A percentile compares a stretch with the other conserved stretches of the same genome.
These are phyloP conservation scores for Sherardia arvensis DNA, from an alignment of 257 asterid species.

Conservation along the genomic window DNA sequence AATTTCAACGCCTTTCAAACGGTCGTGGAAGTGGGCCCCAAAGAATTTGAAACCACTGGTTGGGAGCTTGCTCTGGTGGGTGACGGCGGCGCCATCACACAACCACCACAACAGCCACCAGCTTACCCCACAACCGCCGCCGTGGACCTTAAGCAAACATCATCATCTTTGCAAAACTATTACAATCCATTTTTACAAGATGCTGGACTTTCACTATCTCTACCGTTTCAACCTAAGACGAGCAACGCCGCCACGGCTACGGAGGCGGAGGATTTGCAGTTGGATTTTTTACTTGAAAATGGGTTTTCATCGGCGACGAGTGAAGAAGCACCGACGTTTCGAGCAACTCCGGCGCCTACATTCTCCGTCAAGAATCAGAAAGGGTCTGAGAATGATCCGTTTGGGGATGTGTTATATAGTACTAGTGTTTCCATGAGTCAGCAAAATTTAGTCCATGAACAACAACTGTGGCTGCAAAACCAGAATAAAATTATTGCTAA, in stretches of 20 bases:
- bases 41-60: slow-evolving; percentile 12
- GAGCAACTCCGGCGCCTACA: slow-evolving; percentile 28
- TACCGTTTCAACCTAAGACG: neutral
- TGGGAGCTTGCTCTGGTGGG: slow-evolving; percentile 34
- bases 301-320: slow-evolving; percentile 4
- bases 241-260: neutral
- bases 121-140: slow-evolving; percentile 9
- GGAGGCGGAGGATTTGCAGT: neutral
- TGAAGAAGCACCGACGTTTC: slow-evolving; percentile 10
- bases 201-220: slow-evolving; percentile 1
- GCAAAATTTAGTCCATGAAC: slow-evolving; percentile 38
- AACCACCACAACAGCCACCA: neutral
- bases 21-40: slow-evolving; percentile 1
- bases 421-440: slow-evolving; percentile 27
- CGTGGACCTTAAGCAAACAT: slow-evolving; percentile 1
- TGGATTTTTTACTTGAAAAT: neutral
- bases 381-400: slow-evolving; percentile 41
- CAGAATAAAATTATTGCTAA: slow-evolving; percentile 67
- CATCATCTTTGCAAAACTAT: slow-evolving; percentile 13
- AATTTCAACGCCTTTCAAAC: neutral
- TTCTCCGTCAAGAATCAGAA: slow-evolving; percentile 33
- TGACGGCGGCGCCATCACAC: slow-evolving; percentile 5
- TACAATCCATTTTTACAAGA: slow-evolving; percentile 69
- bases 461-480: slow-evolving; percentile 62
- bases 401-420: slow-evolving; percentile 22